phyloP scores from a whole-genome alignment of 2,329 filamentous ascomycete species.

The Chaetomiaceae sp. region DNA sequence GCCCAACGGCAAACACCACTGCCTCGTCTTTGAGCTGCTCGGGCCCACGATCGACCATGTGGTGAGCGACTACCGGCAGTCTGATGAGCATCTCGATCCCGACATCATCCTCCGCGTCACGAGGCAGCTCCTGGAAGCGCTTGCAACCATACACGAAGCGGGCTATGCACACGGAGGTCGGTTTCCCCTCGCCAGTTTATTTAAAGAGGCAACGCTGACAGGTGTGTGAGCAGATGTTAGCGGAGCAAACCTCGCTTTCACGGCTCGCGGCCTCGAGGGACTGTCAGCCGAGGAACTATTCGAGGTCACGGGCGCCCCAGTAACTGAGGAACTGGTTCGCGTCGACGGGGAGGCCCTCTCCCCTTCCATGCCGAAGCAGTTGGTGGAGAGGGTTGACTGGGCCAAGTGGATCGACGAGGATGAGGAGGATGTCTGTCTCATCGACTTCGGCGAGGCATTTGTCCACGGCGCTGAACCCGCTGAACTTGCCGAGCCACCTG shows the following conservation, averaged over 20 bases:
- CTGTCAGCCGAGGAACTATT: neutral
- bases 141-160: neutral
- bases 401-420: conserved; percentile 5
- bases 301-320: neutral
- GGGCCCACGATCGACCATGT: neutral
- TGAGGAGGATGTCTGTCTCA: neutral
- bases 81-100: neutral
- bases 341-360: neutral
- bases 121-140: neutral
- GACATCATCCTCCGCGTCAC: neutral
- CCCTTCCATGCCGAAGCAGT: neutral
- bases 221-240: neutral
- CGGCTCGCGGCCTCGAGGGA: neutral
- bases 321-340: neutral
- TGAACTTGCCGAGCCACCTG: neutral
- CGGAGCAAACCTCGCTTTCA: conserved; percentile 1
- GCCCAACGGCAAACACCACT: conserved; percentile 1
- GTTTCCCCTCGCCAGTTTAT: neutral
- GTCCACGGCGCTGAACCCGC: neutral
- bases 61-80: neutral
- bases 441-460: conserved; percentile 9
- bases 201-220: neutral
- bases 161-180: conserved; percentile 10
- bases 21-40: conserved; percentile 3
- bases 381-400: neutral